Evolutionary conservation across 768 basidiomycete genomes (phyloP).

Genomic region (Leccinum fibrillosum): DNA sequence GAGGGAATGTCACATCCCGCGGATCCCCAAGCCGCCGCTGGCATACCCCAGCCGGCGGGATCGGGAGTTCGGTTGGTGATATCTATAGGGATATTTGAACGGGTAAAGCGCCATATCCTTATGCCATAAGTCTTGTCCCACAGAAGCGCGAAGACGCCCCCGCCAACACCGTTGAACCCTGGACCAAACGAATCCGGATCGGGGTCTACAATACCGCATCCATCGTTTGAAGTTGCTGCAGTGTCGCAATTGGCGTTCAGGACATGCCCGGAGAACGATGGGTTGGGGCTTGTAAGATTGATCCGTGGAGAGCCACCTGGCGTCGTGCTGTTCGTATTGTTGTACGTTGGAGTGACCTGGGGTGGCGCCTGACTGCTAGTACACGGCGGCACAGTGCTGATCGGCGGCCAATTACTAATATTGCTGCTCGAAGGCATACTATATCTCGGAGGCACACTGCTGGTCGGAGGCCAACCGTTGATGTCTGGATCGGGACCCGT

Average conservation of each 20-base stretch:
- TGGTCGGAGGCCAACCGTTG: neutral
- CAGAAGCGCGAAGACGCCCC: constrained; percentile 58
- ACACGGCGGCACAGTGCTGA: neutral
- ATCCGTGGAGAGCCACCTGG: neutral
- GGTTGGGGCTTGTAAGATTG: neutral
- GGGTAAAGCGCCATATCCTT: constrained; percentile 53
- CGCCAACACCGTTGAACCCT: constrained; percentile 32
- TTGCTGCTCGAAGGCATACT: no score
- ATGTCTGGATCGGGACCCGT: neutral
- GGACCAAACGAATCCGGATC: constrained; percentile 39
- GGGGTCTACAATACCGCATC: constrained; percentile 46
- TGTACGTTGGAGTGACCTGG: neutral
- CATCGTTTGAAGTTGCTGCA: constrained; percentile 38
- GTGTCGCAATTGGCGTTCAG: constrained; percentile 38
- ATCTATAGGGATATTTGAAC: constrained; percentile 48
- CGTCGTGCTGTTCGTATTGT: neutral
- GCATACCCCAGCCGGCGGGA: constrained; percentile 48
- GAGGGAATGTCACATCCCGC: constrained; percentile 42
- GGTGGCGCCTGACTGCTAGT: neutral
- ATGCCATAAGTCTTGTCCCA: constrained; percentile 48
- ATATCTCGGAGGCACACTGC: neutral
- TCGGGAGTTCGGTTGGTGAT: constrained; percentile 41
- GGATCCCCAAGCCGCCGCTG: constrained; percentile 51
- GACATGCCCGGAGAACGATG: constrained; percentile 20
- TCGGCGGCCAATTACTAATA: no score